Base-by-base conservation (phyloP, 2,329 filamentous ascomycete species). In the Pseudofabraea citricarpa region DNA sequence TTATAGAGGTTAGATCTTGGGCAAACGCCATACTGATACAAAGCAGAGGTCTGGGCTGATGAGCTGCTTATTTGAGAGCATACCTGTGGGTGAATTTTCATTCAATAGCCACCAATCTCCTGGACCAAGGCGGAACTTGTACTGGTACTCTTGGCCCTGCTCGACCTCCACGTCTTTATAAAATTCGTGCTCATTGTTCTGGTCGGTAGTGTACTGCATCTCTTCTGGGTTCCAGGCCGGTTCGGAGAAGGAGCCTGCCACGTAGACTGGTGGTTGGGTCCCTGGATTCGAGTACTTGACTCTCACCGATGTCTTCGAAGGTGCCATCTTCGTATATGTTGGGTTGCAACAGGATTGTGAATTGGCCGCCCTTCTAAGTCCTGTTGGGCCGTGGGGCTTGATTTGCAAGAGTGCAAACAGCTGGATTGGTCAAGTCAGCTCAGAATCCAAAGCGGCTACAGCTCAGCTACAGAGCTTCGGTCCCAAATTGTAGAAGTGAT, bases 41-140 rank as follows among this genome's bases (percentile, higher is more conserved):
- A n/a, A n/a, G n/a, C n/a, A n/a, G n/a, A n/a, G n/a, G n/a, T n/a
- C n/a, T n/a, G n/a, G n/a, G n/a, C n/a, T n/a, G n/a, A n/a, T n/a
- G n/a, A n/a, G n/a, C n/a, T n/a, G n/a, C n/a, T n/a, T n/a, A n/a
- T n/a, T n/a, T n/a, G n/a, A n/a, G n/a, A n/a, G 48, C 71, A 51
- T 68, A 85, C 83, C 72, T 43, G 71, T 79, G 12, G 78, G 74
- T 42, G 73, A 70, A 35, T 68, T 69, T 45, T 87, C 79, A 53
- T 89, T 78, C 36, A 87, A 62, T 19, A 81, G 69, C 84, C 84
- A 87, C 78, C 81, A 86, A 50, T 86, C 75, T 37, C 77, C 78
- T 16, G 71, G 61, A 8, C 83, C 84, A 26, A 85, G 67, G 22
- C 83, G 75, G 53, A 90, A 85, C 63, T 88, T 90, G 72, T 89